Conservation (phyloP, 805 yeast genomes). For the Wickerhamiella spandovensis region DNA sequence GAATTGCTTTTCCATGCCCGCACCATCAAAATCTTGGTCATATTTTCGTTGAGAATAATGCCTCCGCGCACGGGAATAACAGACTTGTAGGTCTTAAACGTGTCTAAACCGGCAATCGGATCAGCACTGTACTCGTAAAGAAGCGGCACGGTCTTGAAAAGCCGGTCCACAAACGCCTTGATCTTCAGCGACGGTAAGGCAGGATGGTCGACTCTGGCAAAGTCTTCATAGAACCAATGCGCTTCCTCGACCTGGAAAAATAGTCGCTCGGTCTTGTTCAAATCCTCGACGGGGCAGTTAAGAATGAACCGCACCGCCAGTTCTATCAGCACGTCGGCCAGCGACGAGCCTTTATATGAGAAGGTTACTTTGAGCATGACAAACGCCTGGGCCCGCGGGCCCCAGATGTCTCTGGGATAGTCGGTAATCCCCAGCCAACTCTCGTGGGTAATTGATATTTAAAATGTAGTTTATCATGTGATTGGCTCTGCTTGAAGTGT, state of each 20-base stretch:
- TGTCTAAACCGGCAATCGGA: slow-evolving; percentile 48
- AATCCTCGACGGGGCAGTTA: slow-evolving; percentile 85
- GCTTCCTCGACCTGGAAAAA: slow-evolving; percentile 96
- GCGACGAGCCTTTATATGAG: slow-evolving; percentile 11
- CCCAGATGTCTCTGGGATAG: too few species aligned
- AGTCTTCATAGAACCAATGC: slow-evolving; percentile 93
- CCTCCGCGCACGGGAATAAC: slow-evolving; percentile 95
- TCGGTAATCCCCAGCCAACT: too few species aligned
- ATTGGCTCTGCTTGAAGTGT: too few species aligned
- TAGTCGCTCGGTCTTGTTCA: slow-evolving; percentile 66
- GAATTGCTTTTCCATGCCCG: slow-evolving; percentile 63
- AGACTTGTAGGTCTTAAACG: slow-evolving; percentile 74
- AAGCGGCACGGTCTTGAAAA: slow-evolving; percentile 66
- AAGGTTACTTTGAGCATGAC: slow-evolving; percentile 4
- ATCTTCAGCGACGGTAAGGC: slow-evolving; percentile 63
- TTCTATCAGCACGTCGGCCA: slow-evolving; percentile 33
- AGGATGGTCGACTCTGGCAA: slow-evolving; percentile 58
- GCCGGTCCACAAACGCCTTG: slow-evolving; percentile 55
- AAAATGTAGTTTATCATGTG: too few species aligned
- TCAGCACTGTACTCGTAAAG: slow-evolving; percentile 22
- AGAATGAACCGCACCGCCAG: slow-evolving; percentile 77
- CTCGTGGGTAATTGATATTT: too few species aligned
- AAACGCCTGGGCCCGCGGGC: too few species aligned
- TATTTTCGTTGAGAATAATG: slow-evolving; percentile 59
- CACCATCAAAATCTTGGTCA: slow-evolving; percentile 64